These are phyloP conservation scores for Crithidia sp. DNA, from an alignment of 208 protist species.

Conservation along the genomic window DNA sequence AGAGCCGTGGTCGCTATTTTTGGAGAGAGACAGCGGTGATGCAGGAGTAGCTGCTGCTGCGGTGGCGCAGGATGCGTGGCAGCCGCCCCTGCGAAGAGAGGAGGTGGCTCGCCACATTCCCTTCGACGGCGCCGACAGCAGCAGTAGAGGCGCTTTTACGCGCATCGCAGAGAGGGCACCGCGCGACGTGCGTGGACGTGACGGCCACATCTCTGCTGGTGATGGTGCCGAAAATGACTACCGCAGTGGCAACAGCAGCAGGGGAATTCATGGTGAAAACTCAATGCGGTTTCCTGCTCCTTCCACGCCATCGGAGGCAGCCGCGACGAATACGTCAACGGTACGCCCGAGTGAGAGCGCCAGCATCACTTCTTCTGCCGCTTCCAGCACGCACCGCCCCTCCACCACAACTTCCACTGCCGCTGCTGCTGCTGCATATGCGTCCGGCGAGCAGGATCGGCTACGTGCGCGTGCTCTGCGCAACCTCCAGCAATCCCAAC, in stretches of 20 bases:
- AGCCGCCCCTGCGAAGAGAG: background rate
- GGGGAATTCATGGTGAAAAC: too few species aligned
- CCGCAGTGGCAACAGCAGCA: too few species aligned
- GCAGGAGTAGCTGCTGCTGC: background rate
- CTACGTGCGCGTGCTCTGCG: background rate
- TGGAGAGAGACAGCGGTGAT: constrained; percentile 5
- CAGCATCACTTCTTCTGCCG: background rate
- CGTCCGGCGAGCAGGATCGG: background rate
- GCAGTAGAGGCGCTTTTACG: too few species aligned
- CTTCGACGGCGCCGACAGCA: background rate
- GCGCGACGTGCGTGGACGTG: too few species aligned
- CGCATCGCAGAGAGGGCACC: too few species aligned
- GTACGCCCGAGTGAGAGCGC: too few species aligned
- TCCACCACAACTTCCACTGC: background rate
- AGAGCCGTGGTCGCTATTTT: constrained; percentile 22
- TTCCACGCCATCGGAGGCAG: background rate
- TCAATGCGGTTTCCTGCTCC: background rate
- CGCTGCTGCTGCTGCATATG: background rate
- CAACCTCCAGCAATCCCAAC: background rate
- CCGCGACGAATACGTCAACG: background rate
- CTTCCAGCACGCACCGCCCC: background rate
- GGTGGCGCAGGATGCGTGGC: background rate
- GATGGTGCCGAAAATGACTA: too few species aligned
- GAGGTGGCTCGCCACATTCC: constrained; percentile 24
- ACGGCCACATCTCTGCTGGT: too few species aligned